These are phyloP conservation scores for Flaveria brownii DNA, from an alignment of 129 eudicot genomes.

Conservation along the genomic window DNA sequence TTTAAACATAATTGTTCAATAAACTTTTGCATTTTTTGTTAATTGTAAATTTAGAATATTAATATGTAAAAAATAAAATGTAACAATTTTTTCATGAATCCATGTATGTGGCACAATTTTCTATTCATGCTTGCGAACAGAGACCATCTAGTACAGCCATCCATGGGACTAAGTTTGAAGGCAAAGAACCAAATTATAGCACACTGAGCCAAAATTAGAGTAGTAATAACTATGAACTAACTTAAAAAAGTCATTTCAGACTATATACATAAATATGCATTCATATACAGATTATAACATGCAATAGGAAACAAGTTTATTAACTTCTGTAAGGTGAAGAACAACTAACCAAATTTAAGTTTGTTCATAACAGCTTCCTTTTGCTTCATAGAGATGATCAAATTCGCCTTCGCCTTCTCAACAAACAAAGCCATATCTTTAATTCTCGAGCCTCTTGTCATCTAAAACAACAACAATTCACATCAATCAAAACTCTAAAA, in stretches of 20 bases:
- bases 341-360: conserved; percentile 55
- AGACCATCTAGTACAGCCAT: not conserved
- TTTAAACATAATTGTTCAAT: not conserved
- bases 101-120: not conserved
- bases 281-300: not conserved
- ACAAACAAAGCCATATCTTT: conserved; percentile 40
- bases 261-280: not conserved
- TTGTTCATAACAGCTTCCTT: conserved; percentile 44
- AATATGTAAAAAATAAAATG: not conserved
- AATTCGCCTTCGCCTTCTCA: conserved; percentile 51
- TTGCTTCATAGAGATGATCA: conserved; percentile 54
- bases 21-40: too few species aligned
- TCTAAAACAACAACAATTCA: conserved; percentile 34
- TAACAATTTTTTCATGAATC: not conserved
- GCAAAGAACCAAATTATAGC: not conserved
- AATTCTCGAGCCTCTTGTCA: conserved; percentile 39
- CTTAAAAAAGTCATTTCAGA: conserved; percentile 4
- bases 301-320: not conserved
- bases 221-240: not conserved
- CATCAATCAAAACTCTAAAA: conserved; percentile 29
- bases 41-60: not conserved
- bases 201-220: not conserved
- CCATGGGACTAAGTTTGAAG: not conserved
- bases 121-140: not conserved
- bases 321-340: not conserved